Conservation (phyloP, 2,329 filamentous ascomycete species). For the Monilinia polystroma region DNA sequence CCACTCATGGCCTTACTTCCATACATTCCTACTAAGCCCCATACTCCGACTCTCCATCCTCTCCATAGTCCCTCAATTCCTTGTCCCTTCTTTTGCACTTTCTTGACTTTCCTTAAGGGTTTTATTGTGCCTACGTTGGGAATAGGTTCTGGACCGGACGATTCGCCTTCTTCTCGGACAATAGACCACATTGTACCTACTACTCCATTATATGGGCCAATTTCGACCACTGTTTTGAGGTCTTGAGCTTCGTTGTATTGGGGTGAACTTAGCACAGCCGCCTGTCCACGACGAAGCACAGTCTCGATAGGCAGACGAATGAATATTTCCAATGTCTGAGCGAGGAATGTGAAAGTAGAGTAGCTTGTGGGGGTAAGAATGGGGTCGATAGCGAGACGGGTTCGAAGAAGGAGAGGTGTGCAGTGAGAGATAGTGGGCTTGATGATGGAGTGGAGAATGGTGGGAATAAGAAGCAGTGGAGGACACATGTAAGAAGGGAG, state of each 20-base stretch:
- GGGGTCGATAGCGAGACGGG: constrained; percentile 80
- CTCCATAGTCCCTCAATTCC: constrained; percentile 56
- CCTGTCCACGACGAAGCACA: constrained; percentile 83
- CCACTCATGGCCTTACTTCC: constrained; percentile 41
- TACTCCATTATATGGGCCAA: constrained; percentile 80
- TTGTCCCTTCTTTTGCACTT: constrained; percentile 46
- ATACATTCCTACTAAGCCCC: constrained; percentile 57
- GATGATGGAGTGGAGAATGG: constrained; percentile 79
- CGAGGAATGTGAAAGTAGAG: constrained; percentile 76
- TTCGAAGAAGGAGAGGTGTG: constrained; percentile 80
- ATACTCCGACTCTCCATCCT: constrained; percentile 57
- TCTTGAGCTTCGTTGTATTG: constrained; percentile 23
- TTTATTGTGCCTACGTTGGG: constrained; percentile 10
- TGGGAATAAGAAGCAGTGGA: constrained; percentile 72
- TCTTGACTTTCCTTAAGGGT: constrained; percentile 26
- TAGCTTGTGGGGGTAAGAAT: constrained; percentile 78
- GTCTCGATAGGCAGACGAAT: constrained; percentile 90
- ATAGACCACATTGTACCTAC: constrained; percentile 91
- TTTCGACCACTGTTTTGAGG: constrained; percentile 68
- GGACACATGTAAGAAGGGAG: constrained; percentile 77
- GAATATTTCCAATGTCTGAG: constrained; percentile 77
- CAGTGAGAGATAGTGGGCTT: constrained; percentile 81
- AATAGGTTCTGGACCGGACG: constrained; percentile 18
- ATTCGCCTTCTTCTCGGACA: constrained; percentile 79
- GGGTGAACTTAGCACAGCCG: constrained; percentile 57